Conservation (phyloP, 805 yeast genomes). For the Schwanniomyces sp. region DNA sequence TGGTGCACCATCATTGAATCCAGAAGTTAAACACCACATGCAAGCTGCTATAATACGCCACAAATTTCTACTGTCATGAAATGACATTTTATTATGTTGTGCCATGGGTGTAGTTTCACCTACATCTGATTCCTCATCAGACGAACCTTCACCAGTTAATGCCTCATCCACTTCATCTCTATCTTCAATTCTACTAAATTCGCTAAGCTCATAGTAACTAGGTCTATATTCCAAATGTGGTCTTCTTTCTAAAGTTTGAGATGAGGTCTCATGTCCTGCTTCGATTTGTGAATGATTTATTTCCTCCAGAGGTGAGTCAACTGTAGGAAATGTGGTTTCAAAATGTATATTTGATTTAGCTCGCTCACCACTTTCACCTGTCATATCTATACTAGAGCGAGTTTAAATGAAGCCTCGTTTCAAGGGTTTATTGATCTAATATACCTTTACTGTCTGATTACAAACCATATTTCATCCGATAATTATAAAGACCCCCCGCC, state of each 20-base stretch:
- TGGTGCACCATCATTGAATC: constrained; percentile 56
- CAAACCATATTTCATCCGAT: too few relatives aligned
- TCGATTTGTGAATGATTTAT: neutral
- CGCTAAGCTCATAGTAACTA: constrained; percentile 1
- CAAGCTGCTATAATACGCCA: constrained; percentile 43
- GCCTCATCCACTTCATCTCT: neutral
- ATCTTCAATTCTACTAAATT: neutral
- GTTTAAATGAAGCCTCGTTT: neutral
- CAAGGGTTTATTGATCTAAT: neutral
- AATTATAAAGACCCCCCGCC: too few relatives aligned
- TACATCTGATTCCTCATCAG: neutral
- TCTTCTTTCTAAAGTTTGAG: constrained; percentile 4
- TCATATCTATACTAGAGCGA: neutral
- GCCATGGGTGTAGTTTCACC: neutral
- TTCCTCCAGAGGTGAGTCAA: neutral
- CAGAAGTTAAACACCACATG: constrained; percentile 41
- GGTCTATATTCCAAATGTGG: constrained; percentile 3
- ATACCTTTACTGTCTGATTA: neutral
- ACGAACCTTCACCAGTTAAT: neutral
- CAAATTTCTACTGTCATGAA: constrained; percentile 38
- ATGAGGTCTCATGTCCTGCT: neutral
- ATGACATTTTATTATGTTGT: neutral
- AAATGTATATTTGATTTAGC: neutral
- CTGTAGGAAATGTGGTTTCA: neutral
- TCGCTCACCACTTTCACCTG: neutral